These are phyloP conservation scores for Fusarium nygamai DNA, from an alignment of 2,329 filamentous ascomycete genomes.

Conservation along the genomic window DNA sequence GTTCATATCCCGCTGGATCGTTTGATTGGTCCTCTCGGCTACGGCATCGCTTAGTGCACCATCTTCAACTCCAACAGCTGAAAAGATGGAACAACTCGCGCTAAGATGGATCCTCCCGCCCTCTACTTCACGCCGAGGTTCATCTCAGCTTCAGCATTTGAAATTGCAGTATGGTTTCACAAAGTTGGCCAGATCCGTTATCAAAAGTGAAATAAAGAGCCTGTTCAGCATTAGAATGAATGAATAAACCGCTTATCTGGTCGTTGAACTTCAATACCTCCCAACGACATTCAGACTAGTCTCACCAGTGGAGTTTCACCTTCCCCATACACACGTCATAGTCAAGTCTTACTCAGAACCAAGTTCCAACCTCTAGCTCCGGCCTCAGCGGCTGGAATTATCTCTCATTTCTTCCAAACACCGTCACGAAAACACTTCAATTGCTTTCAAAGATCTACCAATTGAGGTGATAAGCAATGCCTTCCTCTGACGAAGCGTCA, in stretches of 20 bases:
- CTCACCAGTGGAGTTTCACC: background rate
- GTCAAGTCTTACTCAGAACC: background rate
- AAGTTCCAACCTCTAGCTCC: background rate
- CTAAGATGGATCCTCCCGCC: background rate
- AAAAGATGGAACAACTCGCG: background rate
- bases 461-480: background rate
- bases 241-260: fast-evolving
- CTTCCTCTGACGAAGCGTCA: background rate
- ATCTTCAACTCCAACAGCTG: background rate
- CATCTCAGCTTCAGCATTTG: background rate
- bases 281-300: background rate
- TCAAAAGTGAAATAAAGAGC: too few relatives aligned
- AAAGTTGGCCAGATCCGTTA: too few relatives aligned
- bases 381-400: background rate
- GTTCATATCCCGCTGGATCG: too few relatives aligned
- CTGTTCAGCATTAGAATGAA: background rate
- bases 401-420: background rate
- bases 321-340: slow-evolving; percentile 14
- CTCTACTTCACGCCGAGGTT: background rate
- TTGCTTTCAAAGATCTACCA: background rate
- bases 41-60: background rate
- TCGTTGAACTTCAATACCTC: background rate
- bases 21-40: background rate
- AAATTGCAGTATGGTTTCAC: too few relatives aligned
- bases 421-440: background rate